Conservation (phyloP, 257 asterid species). For the Rauvolfia tetraphylla region DNA sequence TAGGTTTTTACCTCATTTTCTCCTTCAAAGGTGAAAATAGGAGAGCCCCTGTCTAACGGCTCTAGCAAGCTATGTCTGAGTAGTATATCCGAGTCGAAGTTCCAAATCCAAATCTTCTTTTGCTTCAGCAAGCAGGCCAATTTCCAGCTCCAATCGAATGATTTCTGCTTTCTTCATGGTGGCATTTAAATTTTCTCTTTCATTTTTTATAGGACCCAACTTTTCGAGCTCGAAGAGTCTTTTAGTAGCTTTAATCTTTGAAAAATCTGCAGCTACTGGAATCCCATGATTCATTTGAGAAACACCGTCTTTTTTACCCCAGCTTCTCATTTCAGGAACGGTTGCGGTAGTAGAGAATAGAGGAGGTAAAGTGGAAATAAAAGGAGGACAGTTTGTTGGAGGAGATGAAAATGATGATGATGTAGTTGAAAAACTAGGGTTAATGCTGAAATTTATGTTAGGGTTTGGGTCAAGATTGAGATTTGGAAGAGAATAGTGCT, state of each 20-base stretch:
- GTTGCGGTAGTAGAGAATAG: constrained; percentile 23
- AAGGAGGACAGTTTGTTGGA: constrained; percentile 26
- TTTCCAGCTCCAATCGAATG: constrained; percentile 69
- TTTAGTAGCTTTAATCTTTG: constrained; percentile 28
- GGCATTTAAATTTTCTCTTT: constrained; percentile 23
- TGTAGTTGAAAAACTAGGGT: constrained; percentile 32
- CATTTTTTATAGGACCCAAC: constrained; percentile 9
- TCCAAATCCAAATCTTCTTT: constrained; percentile 83
- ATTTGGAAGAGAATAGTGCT: constrained; percentile 25
- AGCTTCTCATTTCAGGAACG: constrained; percentile 18
- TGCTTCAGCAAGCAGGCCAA: constrained; percentile 45
- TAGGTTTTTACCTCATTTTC: neutral
- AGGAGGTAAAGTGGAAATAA: constrained; percentile 32
- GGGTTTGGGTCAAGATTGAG: constrained; percentile 59
- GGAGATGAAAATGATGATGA: constrained; percentile 33
- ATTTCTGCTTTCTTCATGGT: constrained; percentile 28
- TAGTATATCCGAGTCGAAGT: constrained; percentile 75
- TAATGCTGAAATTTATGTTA: constrained; percentile 38
- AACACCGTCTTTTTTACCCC: constrained; percentile 11
- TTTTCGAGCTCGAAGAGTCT: constrained; percentile 29
- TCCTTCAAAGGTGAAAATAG: neutral
- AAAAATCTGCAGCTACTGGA: constrained; percentile 17
- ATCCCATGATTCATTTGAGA: neutral
- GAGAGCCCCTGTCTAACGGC: neutral
- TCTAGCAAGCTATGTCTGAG: neutral